Conservation (phyloP, 768 basidiomycete species). For the Auriculariales sp. region DNA sequence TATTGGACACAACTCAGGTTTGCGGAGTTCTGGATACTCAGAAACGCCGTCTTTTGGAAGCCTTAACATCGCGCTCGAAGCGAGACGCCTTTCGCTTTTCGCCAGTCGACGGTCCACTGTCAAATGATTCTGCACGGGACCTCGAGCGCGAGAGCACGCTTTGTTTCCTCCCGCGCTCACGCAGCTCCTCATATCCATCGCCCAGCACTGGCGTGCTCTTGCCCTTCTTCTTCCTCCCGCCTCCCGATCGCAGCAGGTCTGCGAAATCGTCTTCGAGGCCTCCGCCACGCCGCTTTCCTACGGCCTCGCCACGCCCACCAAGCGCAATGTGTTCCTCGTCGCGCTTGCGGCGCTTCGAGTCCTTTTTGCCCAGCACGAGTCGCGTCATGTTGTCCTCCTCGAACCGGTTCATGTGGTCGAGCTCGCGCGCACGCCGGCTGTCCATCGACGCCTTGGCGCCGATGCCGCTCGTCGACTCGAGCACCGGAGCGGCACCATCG, state of each 20-base stretch:
- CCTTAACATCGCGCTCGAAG: constrained; percentile 1
- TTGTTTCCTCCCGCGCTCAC: constrained; percentile 50
- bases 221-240: constrained; percentile 18
- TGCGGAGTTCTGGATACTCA: no score
- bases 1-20: no score
- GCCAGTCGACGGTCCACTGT: not conserved
- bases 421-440: constrained; percentile 57
- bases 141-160: constrained; percentile 47
- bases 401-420: constrained; percentile 70
- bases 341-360: constrained; percentile 47
- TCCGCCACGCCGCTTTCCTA: constrained; percentile 43
- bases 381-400: constrained; percentile 94
- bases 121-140: not conserved
- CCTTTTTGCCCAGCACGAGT: constrained; percentile 80
- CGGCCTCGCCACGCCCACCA: constrained; percentile 50
- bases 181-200: constrained; percentile 75
- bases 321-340: constrained; percentile 85
- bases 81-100: not conserved
- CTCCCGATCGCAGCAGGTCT: constrained; percentile 56
- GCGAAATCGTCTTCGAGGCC: constrained; percentile 77
- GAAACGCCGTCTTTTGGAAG: not conserved
- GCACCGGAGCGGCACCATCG: constrained; percentile 46
- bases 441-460: constrained; percentile 42
- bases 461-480: constrained; percentile 60
- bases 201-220: constrained; percentile 24